A percentile compares a stretch with the other conserved stretches of the same genome.
phyloP scores from a whole-genome alignment of 139 green algal species.

The Picochlorum sp. region DNA sequence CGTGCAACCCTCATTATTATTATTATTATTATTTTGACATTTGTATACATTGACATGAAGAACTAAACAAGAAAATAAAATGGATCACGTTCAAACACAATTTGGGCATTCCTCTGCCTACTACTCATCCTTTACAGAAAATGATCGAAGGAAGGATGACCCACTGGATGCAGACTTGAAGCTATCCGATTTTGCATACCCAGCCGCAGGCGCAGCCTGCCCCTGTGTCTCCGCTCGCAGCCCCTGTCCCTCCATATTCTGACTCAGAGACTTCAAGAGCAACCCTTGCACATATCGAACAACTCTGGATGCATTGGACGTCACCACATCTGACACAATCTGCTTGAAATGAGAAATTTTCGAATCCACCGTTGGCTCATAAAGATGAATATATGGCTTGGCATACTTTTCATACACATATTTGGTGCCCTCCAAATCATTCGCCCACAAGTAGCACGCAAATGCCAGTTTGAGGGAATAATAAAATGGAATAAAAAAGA shows the following conservation, averaged over 20 bases:
- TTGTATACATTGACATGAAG: too few species aligned
- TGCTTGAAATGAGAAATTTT: conserved; percentile 11
- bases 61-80: too few species aligned
- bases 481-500: conserved; percentile 54
- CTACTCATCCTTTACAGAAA: not conserved
- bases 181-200: conserved; percentile 6
- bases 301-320: conserved; percentile 10
- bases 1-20: not conserved
- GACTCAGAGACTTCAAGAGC: conserved; percentile 7
- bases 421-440: conserved; percentile 11
- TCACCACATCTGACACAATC: conserved; percentile 7
- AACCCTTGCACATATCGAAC: conserved; percentile 8
- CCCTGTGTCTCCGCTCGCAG: conserved; percentile 7
- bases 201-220: conserved; percentile 1
- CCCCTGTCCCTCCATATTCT: not conserved
- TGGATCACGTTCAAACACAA: too few species aligned
- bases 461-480: conserved; percentile 42
- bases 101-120: not conserved
- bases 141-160: not conserved
- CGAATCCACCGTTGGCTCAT: conserved; percentile 23
- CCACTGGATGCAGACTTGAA: conserved; percentile 11
- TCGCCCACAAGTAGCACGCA: conserved; percentile 48
- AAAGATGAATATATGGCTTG: conserved; percentile 6
- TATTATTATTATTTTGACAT: too few species aligned
- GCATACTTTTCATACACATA: conserved; percentile 13